These are phyloP conservation scores for Diaporthe ampelina DNA, from an alignment of 2,329 filamentous ascomycete genomes.

Conservation along the genomic window DNA sequence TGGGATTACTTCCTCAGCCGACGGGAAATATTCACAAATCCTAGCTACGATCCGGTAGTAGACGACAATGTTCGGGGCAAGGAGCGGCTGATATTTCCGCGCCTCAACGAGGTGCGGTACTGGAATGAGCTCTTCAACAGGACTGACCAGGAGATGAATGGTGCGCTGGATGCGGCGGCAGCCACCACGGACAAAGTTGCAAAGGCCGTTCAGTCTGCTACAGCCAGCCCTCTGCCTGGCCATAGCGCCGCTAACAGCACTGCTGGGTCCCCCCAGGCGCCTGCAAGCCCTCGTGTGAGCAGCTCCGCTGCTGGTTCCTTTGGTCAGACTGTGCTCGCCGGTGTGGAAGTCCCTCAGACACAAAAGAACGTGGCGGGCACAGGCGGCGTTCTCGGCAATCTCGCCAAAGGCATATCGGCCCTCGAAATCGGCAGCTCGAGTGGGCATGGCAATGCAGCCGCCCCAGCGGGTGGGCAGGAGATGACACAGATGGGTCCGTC, in stretches of 20 bases:
- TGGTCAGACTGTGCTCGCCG: constrained; percentile 39
- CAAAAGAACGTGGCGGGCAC: not conserved
- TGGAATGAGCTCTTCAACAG: constrained; percentile 92
- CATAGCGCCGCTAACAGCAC: constrained; percentile 46
- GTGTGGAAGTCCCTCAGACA: constrained; percentile 34
- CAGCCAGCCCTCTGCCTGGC: constrained; percentile 60
- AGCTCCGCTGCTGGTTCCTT: constrained; percentile 35
- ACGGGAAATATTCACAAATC: constrained; percentile 84
- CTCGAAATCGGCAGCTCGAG: constrained; percentile 26
- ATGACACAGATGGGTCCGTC: constrained; percentile 37
- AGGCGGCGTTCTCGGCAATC: constrained; percentile 10
- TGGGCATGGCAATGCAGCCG: not conserved
- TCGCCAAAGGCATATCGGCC: constrained; percentile 32
- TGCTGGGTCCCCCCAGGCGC: constrained; percentile 47
- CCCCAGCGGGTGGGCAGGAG: constrained; percentile 31
- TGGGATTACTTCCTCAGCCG: constrained; percentile 96
- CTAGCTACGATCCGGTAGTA: constrained; percentile 79
- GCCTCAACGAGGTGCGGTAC: constrained; percentile 85
- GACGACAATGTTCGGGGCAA: constrained; percentile 85
- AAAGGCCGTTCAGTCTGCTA: constrained; percentile 48
- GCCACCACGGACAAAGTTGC: constrained; percentile 60
- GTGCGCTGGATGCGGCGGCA: constrained; percentile 67
- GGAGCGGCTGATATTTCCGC: constrained; percentile 87
- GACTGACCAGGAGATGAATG: constrained; percentile 94
- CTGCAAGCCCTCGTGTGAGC: constrained; percentile 53